Evolutionary conservation across 352 stramenopile genomes (phyloP).

Genomic region (Phytophthora macrochlamydospora): DNA sequence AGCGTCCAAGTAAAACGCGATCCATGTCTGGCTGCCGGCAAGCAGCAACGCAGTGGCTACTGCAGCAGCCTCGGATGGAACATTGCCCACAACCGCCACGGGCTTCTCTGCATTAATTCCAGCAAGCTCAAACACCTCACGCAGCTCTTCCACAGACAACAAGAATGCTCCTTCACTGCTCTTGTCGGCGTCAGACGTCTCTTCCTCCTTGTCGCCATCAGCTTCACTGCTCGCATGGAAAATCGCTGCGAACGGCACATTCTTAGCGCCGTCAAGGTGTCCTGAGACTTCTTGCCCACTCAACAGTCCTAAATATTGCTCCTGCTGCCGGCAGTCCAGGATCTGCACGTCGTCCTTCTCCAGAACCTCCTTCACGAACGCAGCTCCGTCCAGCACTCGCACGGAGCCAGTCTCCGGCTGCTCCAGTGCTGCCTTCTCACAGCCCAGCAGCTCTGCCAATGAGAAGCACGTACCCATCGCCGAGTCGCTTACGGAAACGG

Average conservation of each 20-base stretch:
- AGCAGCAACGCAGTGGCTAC: constrained; percentile 65
- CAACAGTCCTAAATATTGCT: constrained; percentile 56
- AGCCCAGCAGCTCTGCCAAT: constrained; percentile 49
- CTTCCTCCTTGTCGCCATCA: constrained; percentile 27
- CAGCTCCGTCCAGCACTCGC: constrained; percentile 23
- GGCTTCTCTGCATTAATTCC: constrained; percentile 43
- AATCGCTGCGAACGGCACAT: constrained; percentile 56
- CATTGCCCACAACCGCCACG: constrained; percentile 53
- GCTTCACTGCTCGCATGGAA: constrained; percentile 36
- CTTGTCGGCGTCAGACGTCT: constrained; percentile 25
- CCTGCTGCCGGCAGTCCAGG: constrained; percentile 53
- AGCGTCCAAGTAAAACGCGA: constrained; percentile 44
- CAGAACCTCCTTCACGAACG: constrained; percentile 38
- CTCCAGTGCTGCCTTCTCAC: constrained; percentile 39
- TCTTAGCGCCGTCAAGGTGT: constrained; percentile 56
- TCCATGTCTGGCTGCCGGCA: constrained; percentile 34
- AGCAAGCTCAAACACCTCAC: constrained; percentile 43
- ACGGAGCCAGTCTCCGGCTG: constrained; percentile 20
- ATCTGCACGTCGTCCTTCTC: constrained; percentile 44
- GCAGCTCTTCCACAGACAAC: constrained; percentile 43
- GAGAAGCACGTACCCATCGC: constrained; percentile 35
- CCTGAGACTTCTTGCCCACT: constrained; percentile 46
- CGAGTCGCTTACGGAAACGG: constrained; percentile 30
- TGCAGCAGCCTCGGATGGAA: constrained; percentile 54
- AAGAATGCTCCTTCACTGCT: constrained; percentile 37